These are phyloP conservation scores for Diaporthe velutina DNA, from an alignment of 2,329 filamentous ascomycete genomes.

Conservation along the genomic window DNA sequence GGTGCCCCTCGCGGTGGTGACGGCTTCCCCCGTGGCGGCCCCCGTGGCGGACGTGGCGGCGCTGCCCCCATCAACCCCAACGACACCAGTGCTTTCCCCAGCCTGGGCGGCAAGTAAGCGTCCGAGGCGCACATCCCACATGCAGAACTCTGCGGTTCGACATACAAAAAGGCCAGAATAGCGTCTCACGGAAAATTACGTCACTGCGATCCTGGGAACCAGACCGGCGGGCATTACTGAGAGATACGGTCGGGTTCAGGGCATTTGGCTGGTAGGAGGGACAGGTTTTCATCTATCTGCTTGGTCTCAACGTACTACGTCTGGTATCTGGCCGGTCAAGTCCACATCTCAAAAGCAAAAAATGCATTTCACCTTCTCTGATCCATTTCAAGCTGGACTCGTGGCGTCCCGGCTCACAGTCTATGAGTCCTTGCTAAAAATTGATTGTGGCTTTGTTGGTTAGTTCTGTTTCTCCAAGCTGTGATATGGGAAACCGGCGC, in stretches of 20 bases:
- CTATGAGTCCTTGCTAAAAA: neutral
- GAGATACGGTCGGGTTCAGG: constrained; percentile 15
- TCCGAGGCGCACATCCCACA: constrained; percentile 40
- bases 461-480: neutral
- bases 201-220: constrained; percentile 15
- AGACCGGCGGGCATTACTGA: constrained; percentile 25
- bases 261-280: constrained; percentile 33
- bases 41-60: constrained; percentile 60
- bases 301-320: constrained; percentile 29
- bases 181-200: constrained; percentile 21
- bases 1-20: constrained; percentile 59
- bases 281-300: constrained; percentile 32
- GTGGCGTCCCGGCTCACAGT: neutral
- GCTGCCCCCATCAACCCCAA: constrained; percentile 66
- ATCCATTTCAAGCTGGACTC: constrained; percentile 12
- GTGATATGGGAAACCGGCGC: neutral
- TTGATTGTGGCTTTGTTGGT: neutral
- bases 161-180: constrained; percentile 33
- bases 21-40: constrained; percentile 55
- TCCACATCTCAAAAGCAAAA: constrained; percentile 40
- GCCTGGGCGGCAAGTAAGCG: constrained; percentile 64
- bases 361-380: constrained; percentile 33
- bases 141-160: constrained; percentile 20
- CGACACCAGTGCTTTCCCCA: constrained; percentile 72
- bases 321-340: constrained; percentile 31